Base-by-base conservation (phyloP, 331 rosid species). In the Malus hybrid region DNA sequence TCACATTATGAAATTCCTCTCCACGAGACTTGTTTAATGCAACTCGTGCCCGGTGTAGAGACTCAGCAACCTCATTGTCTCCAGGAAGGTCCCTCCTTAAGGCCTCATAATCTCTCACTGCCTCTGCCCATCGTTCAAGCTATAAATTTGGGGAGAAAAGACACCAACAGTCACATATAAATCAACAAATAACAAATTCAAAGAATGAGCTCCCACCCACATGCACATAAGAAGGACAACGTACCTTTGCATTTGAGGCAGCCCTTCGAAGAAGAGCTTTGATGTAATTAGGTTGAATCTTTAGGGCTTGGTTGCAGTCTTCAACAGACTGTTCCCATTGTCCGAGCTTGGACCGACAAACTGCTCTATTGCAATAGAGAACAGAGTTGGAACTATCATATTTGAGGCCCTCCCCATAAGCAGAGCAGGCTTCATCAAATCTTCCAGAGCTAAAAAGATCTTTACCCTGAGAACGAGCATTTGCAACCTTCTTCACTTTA, bases 111-210 rank as follows among this genome's bases (percentile, higher is more conserved):
- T 93, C 98, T 83, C 88, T 87, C 81, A 89, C 93, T 67, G 87
- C 97, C 65, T 89, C 97, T 66, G 80, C 83, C 98, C 98, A 93
- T 82, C 96, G 87, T 79, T 89, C 97, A 62, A 93, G 96, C 98
- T 93, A 79, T 68, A 84, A 71, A 68, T 71, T 64, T 55, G 12
- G 31, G 13, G 18, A 44, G 19, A 82, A 55, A 34, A 75, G 50
- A 81, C 60, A 56, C 55, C 32, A 73, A 76, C 70, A 71, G 28
- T 76, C 54, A 66, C 57, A 75, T 59, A 72, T 52, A 36, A 55
- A 55, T 8, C 14, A 72, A 20, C 12, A 65, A 46, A 62, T 19
- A 79, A 50, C 10, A 75, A 63, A 64, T 24, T 46, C 64, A 12
- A 24, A 69, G 39, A 78, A 69, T 29, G 16, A 71, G 20, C 20